A percentile compares a stretch with the other conserved stretches of the same genome.
These are phyloP conservation scores for Lactarius evosmus DNA, from an alignment of 768 basidiomycete genomes.

Conservation along the genomic window DNA sequence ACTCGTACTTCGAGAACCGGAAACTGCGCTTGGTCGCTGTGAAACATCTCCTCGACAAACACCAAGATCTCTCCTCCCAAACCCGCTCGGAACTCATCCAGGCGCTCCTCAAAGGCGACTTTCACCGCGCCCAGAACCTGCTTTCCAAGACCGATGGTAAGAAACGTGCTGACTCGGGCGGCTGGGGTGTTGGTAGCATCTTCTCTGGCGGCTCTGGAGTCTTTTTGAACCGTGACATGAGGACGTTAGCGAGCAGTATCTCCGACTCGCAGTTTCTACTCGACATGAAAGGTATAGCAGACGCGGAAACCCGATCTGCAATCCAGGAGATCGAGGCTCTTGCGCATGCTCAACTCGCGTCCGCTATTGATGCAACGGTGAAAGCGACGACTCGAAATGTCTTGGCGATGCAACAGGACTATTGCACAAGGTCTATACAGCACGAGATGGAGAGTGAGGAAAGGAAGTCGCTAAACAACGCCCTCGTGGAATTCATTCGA, in stretches of 20 bases:
- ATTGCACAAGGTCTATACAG: constrained; percentile 11
- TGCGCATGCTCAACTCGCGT: constrained; percentile 12
- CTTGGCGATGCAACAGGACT: constrained; percentile 15
- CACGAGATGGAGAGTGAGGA: constrained; percentile 13
- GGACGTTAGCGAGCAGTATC: background rate
- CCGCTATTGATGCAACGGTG: constrained; percentile 8
- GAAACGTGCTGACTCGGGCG: background rate
- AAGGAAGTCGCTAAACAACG: background rate
- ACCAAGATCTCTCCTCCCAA: background rate
- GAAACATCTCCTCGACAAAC: constrained; percentile 4
- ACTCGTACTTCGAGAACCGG: constrained; percentile 1
- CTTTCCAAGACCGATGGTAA: background rate
- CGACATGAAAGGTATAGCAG: background rate
- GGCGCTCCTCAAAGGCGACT: constrained; percentile 13
- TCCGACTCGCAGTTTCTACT: constrained; percentile 19
- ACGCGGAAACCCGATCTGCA: background rate
- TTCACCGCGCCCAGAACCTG: constrained; percentile 6
- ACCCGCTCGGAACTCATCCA: constrained; percentile 3
- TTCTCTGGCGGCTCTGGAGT: constrained; percentile 4
- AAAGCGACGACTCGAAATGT: constrained; percentile 10
- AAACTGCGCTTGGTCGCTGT: constrained; percentile 13
- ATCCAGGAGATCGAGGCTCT: constrained; percentile 5
- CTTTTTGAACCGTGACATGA: constrained; percentile 13
- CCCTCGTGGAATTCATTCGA: constrained; percentile 10
- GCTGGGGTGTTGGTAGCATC: background rate